These are phyloP conservation scores for Suillus tomentosus DNA, from an alignment of 768 basidiomycete species.

Conservation along the genomic window DNA sequence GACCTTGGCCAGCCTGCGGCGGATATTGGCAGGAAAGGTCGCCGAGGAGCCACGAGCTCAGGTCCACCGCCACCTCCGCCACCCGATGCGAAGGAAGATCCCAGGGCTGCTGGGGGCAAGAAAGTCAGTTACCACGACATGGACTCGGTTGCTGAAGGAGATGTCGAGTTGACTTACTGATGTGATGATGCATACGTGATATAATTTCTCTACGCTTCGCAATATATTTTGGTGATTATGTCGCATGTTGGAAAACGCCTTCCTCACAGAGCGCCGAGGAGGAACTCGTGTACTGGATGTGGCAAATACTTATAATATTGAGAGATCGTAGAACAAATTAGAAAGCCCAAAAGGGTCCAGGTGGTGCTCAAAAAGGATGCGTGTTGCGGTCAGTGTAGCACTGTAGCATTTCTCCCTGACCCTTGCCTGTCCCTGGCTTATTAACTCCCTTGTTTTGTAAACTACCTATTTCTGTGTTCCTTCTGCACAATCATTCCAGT, in stretches of 20 bases:
- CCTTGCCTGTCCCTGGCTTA: neutral
- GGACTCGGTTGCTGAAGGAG: constrained; percentile 88
- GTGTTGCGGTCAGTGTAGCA: constrained; percentile 3
- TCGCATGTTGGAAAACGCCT: constrained; percentile 1
- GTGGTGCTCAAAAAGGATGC: constrained; percentile 5
- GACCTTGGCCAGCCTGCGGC: constrained; percentile 40
- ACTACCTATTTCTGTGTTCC: neutral
- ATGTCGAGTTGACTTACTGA: constrained; percentile 56
- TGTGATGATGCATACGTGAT: constrained; percentile 23
- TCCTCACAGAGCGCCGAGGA: neutral
- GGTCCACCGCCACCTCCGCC: constrained; percentile 79
- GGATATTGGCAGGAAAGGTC: constrained; percentile 33
- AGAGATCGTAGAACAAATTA: constrained; percentile 2
- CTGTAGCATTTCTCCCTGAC: neutral
- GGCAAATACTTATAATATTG: neutral
- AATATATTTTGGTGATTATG: constrained; percentile 25
- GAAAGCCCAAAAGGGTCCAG: neutral
- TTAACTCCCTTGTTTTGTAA: neutral
- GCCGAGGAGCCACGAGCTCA: constrained; percentile 40
- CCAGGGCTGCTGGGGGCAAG: constrained; percentile 84
- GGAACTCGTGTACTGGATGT: neutral
- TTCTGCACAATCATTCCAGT: neutral
- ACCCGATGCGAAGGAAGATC: constrained; percentile 90
- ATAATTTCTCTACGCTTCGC: constrained; percentile 26
- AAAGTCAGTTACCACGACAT: constrained; percentile 95